Conservation (phyloP, 1,139 yeast genomes). For the Diutina sp. region DNA sequence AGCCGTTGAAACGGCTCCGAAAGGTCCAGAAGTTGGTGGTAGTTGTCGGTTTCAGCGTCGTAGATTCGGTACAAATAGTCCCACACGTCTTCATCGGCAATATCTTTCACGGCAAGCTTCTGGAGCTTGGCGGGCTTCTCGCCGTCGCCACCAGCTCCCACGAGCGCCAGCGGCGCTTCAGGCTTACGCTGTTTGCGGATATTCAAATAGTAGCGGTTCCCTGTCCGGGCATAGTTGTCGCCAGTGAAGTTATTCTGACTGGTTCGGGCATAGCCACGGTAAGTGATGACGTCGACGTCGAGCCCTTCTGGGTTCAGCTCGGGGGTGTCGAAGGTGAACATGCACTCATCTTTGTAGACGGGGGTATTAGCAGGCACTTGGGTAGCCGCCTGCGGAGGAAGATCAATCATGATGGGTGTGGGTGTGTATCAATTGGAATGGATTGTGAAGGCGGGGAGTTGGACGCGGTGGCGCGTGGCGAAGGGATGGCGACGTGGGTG, state of each 20-base stretch:
- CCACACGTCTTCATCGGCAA: slow-evolving; percentile 56
- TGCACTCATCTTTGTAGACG: slow-evolving; percentile 75
- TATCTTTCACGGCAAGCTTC: slow-evolving; percentile 46
- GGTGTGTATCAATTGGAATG: background rate
- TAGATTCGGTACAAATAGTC: slow-evolving; percentile 35
- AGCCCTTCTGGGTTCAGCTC: slow-evolving; percentile 47
- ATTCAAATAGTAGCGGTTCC: slow-evolving; percentile 46
- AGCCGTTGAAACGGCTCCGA: slow-evolving; percentile 14
- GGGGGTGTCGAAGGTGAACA: slow-evolving; percentile 66
- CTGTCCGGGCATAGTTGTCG: slow-evolving; percentile 36
- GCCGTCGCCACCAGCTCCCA: background rate
- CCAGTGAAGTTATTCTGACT: slow-evolving; percentile 35
- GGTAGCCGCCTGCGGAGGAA: background rate
- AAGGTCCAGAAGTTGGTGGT: slow-evolving; percentile 10
- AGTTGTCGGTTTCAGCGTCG: slow-evolving; percentile 20
- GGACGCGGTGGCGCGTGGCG: background rate
- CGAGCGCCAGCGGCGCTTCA: background rate
- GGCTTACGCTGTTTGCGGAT: slow-evolving; percentile 27
- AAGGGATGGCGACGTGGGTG: background rate
- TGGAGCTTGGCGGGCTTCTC: slow-evolving; percentile 52
- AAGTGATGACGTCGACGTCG: slow-evolving; percentile 62
- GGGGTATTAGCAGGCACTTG: background rate
- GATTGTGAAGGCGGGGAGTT: background rate
- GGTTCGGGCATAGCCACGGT: slow-evolving; percentile 46
- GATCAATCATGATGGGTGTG: background rate